Evolutionary conservation across 169 alveolate species (phyloP).

Genomic region (Eimeria falciformis): DNA sequence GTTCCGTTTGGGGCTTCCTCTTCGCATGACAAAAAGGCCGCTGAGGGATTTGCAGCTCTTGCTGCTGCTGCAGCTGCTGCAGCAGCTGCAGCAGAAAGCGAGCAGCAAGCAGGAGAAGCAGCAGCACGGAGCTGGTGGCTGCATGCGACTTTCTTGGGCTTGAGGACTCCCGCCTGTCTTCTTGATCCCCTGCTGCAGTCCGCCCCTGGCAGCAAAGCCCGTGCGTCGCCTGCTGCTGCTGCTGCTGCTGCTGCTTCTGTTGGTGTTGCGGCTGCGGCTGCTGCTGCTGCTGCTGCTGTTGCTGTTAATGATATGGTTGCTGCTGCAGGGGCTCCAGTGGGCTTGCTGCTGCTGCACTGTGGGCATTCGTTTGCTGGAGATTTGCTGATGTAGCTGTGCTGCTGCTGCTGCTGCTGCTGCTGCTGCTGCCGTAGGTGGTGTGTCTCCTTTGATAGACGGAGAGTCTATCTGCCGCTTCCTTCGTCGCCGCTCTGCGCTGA

Average conservation of each 20-base stretch:
- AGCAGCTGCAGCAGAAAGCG: background rate
- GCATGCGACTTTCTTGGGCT: constrained; percentile 4
- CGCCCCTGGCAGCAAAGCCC: background rate
- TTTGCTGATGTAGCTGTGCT: too few relatives aligned
- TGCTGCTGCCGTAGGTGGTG: background rate
- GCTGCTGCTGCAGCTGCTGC: background rate
- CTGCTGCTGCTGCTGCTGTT: background rate
- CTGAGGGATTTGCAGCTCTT: background rate
- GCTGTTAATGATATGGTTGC: too few relatives aligned
- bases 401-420: background rate
- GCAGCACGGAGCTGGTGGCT: constrained; percentile 20
- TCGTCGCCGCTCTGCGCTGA: background rate
- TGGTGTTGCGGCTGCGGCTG: constrained; percentile 4
- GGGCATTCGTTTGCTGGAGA: too few relatives aligned
- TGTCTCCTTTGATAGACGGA: background rate
- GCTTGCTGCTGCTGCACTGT: too few relatives aligned
- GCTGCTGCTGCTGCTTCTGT: background rate
- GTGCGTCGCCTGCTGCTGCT: background rate
- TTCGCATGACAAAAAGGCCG: too few relatives aligned
- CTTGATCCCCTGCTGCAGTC: background rate
- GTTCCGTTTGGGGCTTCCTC: background rate
- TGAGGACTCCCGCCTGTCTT: background rate
- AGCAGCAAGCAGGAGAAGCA: background rate
- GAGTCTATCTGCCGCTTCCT: background rate
- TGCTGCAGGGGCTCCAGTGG: too few relatives aligned